phyloP scores from a whole-genome alignment of 371 early-diverging fungal species.

The Mucor sp. region DNA sequence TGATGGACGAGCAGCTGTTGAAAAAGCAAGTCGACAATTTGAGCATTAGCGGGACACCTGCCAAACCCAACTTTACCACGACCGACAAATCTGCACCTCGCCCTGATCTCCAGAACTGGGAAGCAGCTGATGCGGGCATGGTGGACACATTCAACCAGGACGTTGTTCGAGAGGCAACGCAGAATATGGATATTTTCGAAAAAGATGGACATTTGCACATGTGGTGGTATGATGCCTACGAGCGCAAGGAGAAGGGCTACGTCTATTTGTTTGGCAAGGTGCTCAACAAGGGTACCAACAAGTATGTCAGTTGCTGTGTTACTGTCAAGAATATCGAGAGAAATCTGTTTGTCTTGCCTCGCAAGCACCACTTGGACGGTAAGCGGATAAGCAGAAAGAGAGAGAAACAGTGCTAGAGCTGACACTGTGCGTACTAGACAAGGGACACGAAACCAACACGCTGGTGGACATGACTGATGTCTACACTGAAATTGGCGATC shows the following conservation, averaged over 20 bases:
- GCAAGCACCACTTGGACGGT: constrained; percentile 58
- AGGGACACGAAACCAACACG: constrained; percentile 57
- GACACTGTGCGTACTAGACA: constrained; percentile 20
- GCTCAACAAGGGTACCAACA: constrained; percentile 44
- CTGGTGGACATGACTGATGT: constrained; percentile 71
- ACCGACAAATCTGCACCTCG: background rate
- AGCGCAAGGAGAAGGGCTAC: constrained; percentile 72
- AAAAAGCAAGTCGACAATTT: constrained; percentile 17
- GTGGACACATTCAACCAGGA: constrained; percentile 21
- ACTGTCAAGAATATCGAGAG: constrained; percentile 82
- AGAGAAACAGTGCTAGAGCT: too few species aligned
- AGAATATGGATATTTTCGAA: constrained; percentile 52
- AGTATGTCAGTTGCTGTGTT: constrained; percentile 83
- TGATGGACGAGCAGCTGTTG: constrained; percentile 7
- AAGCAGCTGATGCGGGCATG: constrained; percentile 24
- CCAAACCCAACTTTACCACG: constrained; percentile 7
- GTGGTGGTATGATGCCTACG: constrained; percentile 95
- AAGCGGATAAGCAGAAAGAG: constrained; percentile 1
- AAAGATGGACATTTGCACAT: constrained; percentile 65
- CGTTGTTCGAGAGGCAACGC: constrained; percentile 15
- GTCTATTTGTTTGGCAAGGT: constrained; percentile 94
- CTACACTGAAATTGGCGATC: constrained; percentile 70
- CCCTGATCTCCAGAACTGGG: constrained; percentile 36
- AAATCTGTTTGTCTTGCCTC: constrained; percentile 88
- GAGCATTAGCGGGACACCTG: background rate